phyloP scores from a whole-genome alignment of 2,329 filamentous ascomycete species.

The Tolypocladium guangdongense region DNA sequence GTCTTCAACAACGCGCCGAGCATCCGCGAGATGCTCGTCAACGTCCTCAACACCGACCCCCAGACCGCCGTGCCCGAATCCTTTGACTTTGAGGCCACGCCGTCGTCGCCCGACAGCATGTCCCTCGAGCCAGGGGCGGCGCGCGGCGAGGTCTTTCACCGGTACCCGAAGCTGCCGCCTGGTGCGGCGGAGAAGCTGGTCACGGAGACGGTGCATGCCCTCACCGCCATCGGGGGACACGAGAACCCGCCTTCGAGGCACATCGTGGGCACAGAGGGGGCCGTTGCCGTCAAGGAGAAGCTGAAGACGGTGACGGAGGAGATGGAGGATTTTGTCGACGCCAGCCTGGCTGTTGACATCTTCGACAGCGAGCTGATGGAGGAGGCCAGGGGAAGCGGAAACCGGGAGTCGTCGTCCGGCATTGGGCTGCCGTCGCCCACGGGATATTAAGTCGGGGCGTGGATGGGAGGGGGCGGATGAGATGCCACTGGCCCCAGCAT shows the following conservation, averaged over 20 bases:
- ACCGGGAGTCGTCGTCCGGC: background rate
- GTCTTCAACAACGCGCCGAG: constrained; percentile 53
- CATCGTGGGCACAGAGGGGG: constrained; percentile 85
- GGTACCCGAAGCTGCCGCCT: constrained; percentile 64
- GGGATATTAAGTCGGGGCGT: background rate
- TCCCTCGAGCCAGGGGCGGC: constrained; percentile 22
- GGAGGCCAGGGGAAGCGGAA: constrained; percentile 35
- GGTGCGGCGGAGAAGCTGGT: constrained; percentile 64
- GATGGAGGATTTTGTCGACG: constrained; percentile 89
- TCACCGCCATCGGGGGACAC: constrained; percentile 86
- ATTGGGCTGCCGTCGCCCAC: background rate
- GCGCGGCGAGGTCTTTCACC: constrained; percentile 41
- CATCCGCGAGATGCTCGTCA: constrained; percentile 71
- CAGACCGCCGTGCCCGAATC: constrained; percentile 39
- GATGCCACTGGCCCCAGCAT: background rate
- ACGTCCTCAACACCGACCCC: constrained; percentile 66
- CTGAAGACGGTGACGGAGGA: constrained; percentile 94
- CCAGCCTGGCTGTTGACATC: constrained; percentile 76
- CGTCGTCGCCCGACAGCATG: constrained; percentile 18
- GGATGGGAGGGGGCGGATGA: too few species aligned
- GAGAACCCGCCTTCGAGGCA: constrained; percentile 91
- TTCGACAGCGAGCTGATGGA: constrained; percentile 44
- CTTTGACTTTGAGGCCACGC: constrained; percentile 15
- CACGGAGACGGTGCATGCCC: constrained; percentile 79
- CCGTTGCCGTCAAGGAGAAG: constrained; percentile 85